Percentiles rank a stretch among this genome's conserved stretches.
These are phyloP conservation scores for Pugionium cornutum DNA, from an alignment of 345 rosid species.

Conservation along the genomic window DNA sequence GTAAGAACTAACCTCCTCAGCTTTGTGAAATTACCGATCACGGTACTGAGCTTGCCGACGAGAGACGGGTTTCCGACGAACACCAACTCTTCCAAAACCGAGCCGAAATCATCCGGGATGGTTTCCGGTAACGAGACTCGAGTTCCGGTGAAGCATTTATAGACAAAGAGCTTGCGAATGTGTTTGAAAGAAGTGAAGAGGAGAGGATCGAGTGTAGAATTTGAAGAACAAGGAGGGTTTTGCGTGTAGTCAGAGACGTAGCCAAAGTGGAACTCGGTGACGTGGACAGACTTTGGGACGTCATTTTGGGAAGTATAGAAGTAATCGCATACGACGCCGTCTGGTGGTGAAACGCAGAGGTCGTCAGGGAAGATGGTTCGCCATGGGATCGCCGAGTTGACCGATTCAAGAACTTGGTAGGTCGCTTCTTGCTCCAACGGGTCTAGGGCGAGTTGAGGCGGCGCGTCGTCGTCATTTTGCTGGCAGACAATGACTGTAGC, in stretches of 20 bases:
- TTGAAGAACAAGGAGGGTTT: slow-evolving; percentile 60
- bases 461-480: slow-evolving; percentile 19
- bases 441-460: slow-evolving; percentile 45
- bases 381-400: slow-evolving; percentile 62
- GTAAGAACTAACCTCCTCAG: slow-evolving; percentile 52
- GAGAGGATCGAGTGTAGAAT: slow-evolving; percentile 56
- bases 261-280: slow-evolving; percentile 63
- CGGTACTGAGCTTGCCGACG: slow-evolving; percentile 43
- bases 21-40: slow-evolving; percentile 46
- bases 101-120: slow-evolving; percentile 45
- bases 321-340: slow-evolving; percentile 65
- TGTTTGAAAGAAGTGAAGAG: slow-evolving; percentile 53
- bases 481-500: slow-evolving; percentile 18
- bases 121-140: slow-evolving; percentile 40
- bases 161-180: slow-evolving; percentile 66
- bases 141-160: slow-evolving; percentile 55
- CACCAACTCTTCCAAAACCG: slow-evolving; percentile 57
- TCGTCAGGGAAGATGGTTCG: slow-evolving; percentile 59
- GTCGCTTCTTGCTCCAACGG: slow-evolving; percentile 57
- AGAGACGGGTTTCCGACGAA: slow-evolving; percentile 59
- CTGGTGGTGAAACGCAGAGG: slow-evolving; percentile 64
- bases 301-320: slow-evolving; percentile 27
- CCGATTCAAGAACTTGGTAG: slow-evolving; percentile 51
- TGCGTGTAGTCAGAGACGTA: slow-evolving; percentile 60
- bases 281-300: slow-evolving; percentile 41